Percentiles rank a stretch among this genome's conserved stretches.
These are phyloP conservation scores for Tremellales sp. DNA, from an alignment of 1,284 basidiomycete genomes.

Conservation along the genomic window DNA sequence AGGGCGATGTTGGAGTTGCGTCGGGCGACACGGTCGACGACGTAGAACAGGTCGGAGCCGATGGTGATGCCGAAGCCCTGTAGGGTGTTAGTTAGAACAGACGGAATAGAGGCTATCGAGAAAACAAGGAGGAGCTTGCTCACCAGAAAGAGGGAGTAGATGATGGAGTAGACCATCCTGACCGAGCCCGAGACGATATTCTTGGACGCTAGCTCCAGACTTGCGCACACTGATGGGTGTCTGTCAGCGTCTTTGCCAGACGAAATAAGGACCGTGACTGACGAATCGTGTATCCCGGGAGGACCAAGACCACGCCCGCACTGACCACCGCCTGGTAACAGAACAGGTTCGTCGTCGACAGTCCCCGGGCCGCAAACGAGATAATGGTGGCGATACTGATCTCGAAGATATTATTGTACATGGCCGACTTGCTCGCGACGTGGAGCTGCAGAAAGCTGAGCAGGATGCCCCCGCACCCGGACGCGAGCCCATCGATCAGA, in stretches of 20 bases:
- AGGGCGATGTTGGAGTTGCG: conserved; percentile 56
- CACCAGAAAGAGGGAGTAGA: conserved; percentile 79
- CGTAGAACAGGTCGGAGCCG: conserved; percentile 76
- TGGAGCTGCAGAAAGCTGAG: conserved; percentile 72
- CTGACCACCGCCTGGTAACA: conserved; percentile 81
- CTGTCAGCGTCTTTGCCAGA: conserved; percentile 5
- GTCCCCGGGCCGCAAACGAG: conserved; percentile 68
- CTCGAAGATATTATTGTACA: conserved; percentile 85
- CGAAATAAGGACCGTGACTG: conserved; percentile 38
- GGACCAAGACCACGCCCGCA: conserved; percentile 57
- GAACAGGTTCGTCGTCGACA: conserved; percentile 70
- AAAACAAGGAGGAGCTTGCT: conserved; percentile 12
- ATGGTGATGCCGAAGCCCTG: conserved; percentile 81
- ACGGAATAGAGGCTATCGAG: conserved; percentile 13
- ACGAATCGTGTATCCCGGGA: conserved; percentile 70
- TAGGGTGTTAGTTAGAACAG: conserved; percentile 2
- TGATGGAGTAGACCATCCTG: conserved; percentile 84
- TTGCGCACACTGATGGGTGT: conserved; percentile 65
- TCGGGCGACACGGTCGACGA: conserved; percentile 64
- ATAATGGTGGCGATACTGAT: conserved; percentile 77
- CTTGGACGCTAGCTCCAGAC: conserved; percentile 79
- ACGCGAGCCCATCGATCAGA: conserved; percentile 73
- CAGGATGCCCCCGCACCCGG: conserved; percentile 64
- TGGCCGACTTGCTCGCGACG: conserved; percentile 69
- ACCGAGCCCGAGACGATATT: conserved; percentile 83